phyloP scores from a whole-genome alignment of 2,329 filamentous ascomycete species.

The Neonectria coccinea region DNA sequence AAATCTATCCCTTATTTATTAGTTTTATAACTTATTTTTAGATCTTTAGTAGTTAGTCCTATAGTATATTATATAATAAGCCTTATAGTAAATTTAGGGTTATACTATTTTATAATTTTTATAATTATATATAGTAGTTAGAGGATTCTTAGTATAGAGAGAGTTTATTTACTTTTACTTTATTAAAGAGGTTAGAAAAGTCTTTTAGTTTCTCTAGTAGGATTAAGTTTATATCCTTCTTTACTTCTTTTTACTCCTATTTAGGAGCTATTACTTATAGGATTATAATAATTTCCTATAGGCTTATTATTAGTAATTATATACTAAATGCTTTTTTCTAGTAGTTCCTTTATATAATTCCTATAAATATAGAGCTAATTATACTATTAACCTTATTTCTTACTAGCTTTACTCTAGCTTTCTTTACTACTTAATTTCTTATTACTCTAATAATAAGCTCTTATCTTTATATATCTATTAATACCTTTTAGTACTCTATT shows the following conservation, averaged over 20 bases:
- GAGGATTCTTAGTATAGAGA: background rate
- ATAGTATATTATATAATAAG: background rate
- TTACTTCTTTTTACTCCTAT: background rate
- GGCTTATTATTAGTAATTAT: background rate
- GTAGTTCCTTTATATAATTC: background rate
- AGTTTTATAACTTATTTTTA: background rate
- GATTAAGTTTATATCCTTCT: background rate
- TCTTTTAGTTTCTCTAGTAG: background rate
- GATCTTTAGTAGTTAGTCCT: background rate
- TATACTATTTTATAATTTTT: background rate
- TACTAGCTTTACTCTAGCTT: background rate
- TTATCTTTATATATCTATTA: background rate
- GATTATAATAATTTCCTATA: background rate
- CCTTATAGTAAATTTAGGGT: background rate
- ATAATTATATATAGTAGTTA: background rate
- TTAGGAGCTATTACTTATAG: background rate
- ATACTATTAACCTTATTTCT: background rate
- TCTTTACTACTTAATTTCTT: background rate
- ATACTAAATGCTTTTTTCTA: background rate
- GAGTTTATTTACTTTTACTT: background rate
- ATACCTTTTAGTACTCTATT: background rate
- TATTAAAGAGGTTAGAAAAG: background rate
- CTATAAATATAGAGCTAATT: background rate
- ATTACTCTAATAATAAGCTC: background rate
- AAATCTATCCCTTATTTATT: conserved; percentile 4